Conservation (phyloP, 2,329 filamentous ascomycete species). For the Monosporascus sp. region DNA sequence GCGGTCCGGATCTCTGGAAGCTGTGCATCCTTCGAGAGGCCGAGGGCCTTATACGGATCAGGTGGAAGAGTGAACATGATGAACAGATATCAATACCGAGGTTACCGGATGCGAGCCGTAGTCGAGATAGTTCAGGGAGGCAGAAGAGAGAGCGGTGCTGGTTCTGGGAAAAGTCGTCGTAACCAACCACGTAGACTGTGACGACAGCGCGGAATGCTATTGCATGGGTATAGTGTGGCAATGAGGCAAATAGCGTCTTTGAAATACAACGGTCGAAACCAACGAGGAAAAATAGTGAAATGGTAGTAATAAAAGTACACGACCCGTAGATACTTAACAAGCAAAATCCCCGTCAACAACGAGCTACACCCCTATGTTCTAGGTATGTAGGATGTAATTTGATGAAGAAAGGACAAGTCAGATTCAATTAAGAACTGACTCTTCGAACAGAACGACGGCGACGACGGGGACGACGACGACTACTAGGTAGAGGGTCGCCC, state of each 20-base stretch:
- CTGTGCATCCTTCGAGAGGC: slow-evolving; percentile 67
- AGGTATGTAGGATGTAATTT: slow-evolving; percentile 4
- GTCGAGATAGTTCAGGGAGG: slow-evolving; percentile 1
- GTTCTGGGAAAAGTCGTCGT: slow-evolving; percentile 12
- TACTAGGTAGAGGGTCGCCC: background rate
- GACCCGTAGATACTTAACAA: background rate
- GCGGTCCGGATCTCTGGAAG: slow-evolving; percentile 68
- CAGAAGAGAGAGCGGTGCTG: slow-evolving; percentile 4
- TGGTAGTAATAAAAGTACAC: slow-evolving; percentile 2
- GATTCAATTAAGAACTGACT: slow-evolving; percentile 31
- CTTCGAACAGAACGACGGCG: slow-evolving; percentile 4
- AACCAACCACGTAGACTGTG: slow-evolving; percentile 19
- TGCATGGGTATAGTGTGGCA: slow-evolving; percentile 18
- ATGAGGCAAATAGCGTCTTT: slow-evolving; percentile 20
- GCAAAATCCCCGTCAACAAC: background rate
- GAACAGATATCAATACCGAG: slow-evolving; percentile 12
- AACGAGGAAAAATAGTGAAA: background rate
- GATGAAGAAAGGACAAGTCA: slow-evolving; percentile 15
- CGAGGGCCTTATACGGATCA: slow-evolving; percentile 77
- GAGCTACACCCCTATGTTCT: background rate
- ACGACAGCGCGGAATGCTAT: slow-evolving; percentile 16
- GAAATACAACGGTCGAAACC: slow-evolving; percentile 8
- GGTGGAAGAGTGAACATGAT: slow-evolving; percentile 49
- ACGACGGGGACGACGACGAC: background rate
- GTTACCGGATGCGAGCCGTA: background rate